Conservation (phyloP, 805 yeast species). For the Diddensiella transvaalensis region DNA sequence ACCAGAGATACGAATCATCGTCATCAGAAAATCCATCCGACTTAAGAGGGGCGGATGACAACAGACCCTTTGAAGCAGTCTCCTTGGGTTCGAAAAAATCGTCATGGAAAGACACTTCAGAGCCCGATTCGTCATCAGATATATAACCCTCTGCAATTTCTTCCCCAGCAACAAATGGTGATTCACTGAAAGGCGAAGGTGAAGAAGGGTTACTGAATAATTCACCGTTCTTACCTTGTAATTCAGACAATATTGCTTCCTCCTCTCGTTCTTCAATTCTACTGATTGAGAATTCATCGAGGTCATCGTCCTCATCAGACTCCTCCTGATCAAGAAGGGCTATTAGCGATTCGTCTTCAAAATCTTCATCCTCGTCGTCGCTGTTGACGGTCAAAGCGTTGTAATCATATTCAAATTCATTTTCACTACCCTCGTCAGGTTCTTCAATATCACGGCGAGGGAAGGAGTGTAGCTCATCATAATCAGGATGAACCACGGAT, state of each 20-base stretch:
- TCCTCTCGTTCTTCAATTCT: constrained; percentile 38
- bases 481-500: constrained; percentile 28
- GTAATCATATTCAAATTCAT: constrained; percentile 14
- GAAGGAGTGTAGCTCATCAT: constrained; percentile 39
- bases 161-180: constrained; percentile 9
- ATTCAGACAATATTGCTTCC: constrained; percentile 36
- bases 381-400: constrained; percentile 29
- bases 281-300: constrained; percentile 33
- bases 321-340: constrained; percentile 36
- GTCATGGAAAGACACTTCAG: constrained; percentile 26
- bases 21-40: constrained; percentile 39
- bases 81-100: constrained; percentile 27
- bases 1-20: constrained; percentile 71
- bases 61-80: constrained; percentile 15
- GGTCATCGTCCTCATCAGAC: constrained; percentile 43
- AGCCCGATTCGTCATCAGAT: constrained; percentile 22
- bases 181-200: constrained; percentile 21
- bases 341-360: constrained; percentile 43
- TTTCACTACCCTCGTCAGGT: constrained; percentile 18
- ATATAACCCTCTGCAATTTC: not conserved
- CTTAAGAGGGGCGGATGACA: constrained; percentile 8
- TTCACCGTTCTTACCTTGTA: constrained; percentile 24
- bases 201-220: constrained; percentile 17
- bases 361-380: constrained; percentile 51
- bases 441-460: constrained; percentile 49